Evolutionary conservation across 2,329 filamentous ascomycete species (phyloP).

Genomic region (Sporothrix schenckii): DNA sequence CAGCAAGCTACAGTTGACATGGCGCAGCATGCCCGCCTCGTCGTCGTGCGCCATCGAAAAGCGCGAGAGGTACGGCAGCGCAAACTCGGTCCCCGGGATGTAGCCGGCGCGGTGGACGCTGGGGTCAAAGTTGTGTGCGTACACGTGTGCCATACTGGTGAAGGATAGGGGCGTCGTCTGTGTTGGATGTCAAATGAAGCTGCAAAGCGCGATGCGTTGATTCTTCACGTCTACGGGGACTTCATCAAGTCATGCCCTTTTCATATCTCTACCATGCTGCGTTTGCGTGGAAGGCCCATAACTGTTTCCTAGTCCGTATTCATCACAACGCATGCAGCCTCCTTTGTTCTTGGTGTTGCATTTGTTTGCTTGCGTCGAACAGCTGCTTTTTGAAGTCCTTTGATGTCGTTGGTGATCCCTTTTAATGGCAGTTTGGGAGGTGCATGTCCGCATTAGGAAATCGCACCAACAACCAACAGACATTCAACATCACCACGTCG

Average conservation of each 20-base stretch:
- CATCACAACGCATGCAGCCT: neutral
- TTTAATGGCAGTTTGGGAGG: neutral
- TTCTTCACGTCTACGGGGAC: neutral
- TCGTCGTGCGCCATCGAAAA: constrained; percentile 44
- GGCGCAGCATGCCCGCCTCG: constrained; percentile 45
- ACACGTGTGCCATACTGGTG: constrained; percentile 34
- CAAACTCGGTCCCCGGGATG: constrained; percentile 47
- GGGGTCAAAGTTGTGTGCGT: constrained; percentile 34
- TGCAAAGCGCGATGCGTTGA: neutral
- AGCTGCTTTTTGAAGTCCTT: neutral
- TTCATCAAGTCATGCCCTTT: neutral
- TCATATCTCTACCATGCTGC: neutral
- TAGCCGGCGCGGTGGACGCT: constrained; percentile 35
- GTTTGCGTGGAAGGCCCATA: neutral
- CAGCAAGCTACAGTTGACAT: constrained; percentile 62
- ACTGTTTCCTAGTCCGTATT: neutral
- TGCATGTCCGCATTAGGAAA: constrained; percentile 23
- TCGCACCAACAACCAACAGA: constrained; percentile 19
- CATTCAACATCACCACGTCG: neutral
- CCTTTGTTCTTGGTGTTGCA: constrained; percentile 2
- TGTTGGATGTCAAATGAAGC: no score
- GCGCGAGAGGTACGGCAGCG: constrained; percentile 48
- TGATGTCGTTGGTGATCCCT: neutral
- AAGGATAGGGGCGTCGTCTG: no score
- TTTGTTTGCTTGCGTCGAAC: constrained; percentile 11